phyloP scores from a whole-genome alignment of 306 rosid species.

The Acacia acuminata region DNA sequence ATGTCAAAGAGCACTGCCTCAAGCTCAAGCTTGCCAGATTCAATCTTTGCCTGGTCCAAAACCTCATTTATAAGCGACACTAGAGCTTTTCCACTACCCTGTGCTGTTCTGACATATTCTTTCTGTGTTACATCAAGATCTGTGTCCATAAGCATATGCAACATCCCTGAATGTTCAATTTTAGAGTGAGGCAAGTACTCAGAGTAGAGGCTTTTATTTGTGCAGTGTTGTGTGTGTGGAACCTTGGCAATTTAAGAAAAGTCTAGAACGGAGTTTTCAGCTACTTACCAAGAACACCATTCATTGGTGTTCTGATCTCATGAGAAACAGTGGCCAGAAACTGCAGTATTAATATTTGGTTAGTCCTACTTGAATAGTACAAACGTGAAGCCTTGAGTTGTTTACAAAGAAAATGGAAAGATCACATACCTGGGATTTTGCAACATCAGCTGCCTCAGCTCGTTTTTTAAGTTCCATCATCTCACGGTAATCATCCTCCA shows the following conservation, averaged over 20 bases:
- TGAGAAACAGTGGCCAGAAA: constrained; percentile 98
- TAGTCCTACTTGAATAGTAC: constrained; percentile 20
- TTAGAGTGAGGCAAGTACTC: constrained; percentile 25
- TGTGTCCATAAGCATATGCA: constrained; percentile 98
- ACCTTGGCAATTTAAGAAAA: constrained; percentile 15
- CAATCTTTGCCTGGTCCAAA: constrained; percentile 96
- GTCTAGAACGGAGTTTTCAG: neutral
- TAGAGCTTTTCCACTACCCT: constrained; percentile 93
- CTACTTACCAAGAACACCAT: constrained; percentile 91
- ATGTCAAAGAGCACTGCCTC: constrained; percentile 84
- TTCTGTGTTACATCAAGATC: constrained; percentile 85
- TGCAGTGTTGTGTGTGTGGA: neutral
- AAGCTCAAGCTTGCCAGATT: constrained; percentile 94
- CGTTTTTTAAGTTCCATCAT: constrained; percentile 83
- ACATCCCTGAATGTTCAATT: constrained; percentile 78
- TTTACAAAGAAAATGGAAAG: constrained; percentile 7
- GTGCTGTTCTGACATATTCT: constrained; percentile 89
- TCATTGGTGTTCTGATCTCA: constrained; percentile 99
- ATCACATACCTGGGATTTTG: constrained; percentile 86
- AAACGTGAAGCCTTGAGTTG: constrained; percentile 23
- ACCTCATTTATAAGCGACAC: constrained; percentile 94
- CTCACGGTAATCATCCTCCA: constrained; percentile 73
- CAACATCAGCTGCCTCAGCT: constrained; percentile 94
- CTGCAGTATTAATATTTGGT: constrained; percentile 52
- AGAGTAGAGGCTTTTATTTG: constrained; percentile 15